Percentiles rank a stretch among this genome's conserved stretches.
Conservation (phyloP, 176 grass and related monocot species). For the Otatea glauca region DNA sequence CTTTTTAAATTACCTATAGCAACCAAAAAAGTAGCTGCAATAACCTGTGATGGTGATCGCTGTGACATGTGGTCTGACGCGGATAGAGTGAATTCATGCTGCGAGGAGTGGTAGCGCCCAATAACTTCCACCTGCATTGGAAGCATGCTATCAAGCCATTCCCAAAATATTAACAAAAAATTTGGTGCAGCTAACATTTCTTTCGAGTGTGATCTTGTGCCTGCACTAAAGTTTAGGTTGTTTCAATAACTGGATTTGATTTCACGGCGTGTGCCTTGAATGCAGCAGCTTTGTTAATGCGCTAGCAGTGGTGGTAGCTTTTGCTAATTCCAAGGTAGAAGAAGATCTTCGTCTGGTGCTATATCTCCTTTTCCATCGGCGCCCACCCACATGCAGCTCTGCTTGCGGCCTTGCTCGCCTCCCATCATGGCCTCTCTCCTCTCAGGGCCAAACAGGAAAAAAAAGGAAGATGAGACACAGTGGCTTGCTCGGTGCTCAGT, state of each 20-base stretch:
- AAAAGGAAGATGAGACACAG: not conserved
- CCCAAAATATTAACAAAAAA: no score
- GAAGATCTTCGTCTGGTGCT: slow-evolving; percentile 33
- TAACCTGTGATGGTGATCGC: no score
- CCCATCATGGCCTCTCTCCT: not conserved
- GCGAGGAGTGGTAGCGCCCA: no score
- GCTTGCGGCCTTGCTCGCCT: not conserved
- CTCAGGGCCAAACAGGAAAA: no score
- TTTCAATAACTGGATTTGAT: not conserved
- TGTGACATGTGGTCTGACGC: no score
- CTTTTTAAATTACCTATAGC: no score
- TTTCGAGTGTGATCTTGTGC: not conserved
- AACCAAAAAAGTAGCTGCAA: no score
- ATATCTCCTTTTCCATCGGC: slow-evolving; percentile 1
- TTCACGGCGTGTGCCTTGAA: not conserved
- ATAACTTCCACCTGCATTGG: no score
- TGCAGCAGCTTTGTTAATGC: slow-evolving; percentile 23
- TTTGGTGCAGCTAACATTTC: no score
- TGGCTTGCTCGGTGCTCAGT: not conserved
- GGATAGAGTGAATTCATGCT: no score
- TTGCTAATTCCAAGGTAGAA: slow-evolving; percentile 52
- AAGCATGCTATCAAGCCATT: no score
- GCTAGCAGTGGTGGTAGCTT: not conserved
- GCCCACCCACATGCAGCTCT: slow-evolving; percentile 8
- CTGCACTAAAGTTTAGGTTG: no score